phyloP scores from a whole-genome alignment of 208 protist species.

The Crithidia sp. region DNA sequence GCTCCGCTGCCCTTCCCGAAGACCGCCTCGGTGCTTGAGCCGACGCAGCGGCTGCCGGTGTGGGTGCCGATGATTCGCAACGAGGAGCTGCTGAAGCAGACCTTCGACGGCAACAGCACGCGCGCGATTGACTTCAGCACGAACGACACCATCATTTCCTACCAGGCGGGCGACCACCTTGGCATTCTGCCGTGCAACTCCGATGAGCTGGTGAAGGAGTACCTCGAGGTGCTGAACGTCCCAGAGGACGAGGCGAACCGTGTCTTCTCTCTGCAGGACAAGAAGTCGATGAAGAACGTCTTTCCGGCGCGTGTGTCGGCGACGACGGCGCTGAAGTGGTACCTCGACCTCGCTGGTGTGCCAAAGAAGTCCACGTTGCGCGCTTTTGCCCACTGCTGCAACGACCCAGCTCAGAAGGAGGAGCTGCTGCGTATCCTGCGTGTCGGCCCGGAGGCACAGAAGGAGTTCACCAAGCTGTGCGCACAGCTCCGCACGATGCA shows the following conservation, averaged over 20 bases:
- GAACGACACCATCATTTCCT: constrained; percentile 83
- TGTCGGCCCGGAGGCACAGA: constrained; percentile 71
- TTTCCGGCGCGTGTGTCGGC: constrained; percentile 82
- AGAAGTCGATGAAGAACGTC: constrained; percentile 86
- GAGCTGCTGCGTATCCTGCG: constrained; percentile 74
- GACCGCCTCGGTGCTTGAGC: constrained; percentile 87
- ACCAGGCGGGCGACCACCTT: constrained; percentile 95
- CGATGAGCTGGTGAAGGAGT: constrained; percentile 80
- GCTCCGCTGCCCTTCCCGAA: constrained; percentile 84
- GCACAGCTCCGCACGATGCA: constrained; percentile 73
- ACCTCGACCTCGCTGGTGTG: constrained; percentile 83
- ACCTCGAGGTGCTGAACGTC: constrained; percentile 63
- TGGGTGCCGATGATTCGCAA: constrained; percentile 77
- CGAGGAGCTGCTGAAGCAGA: constrained; percentile 71
- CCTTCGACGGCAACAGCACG: constrained; percentile 59
- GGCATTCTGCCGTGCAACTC: constrained; percentile 94
- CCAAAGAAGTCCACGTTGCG: constrained; percentile 92
- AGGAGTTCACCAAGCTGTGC: constrained; percentile 75
- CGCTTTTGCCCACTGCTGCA: constrained; percentile 88
- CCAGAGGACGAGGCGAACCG: constrained; percentile 62
- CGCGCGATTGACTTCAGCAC: constrained; percentile 90
- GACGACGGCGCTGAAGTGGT: constrained; percentile 90
- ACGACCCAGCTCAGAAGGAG: constrained; percentile 74
- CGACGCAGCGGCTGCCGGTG: constrained; percentile 84
- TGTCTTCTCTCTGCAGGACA: constrained; percentile 87